Evolutionary conservation across 1,139 yeast species (phyloP), one percentile per base, ranked within the genome.

Genomic region (Zygotorulaspora mrakii): DNA sequence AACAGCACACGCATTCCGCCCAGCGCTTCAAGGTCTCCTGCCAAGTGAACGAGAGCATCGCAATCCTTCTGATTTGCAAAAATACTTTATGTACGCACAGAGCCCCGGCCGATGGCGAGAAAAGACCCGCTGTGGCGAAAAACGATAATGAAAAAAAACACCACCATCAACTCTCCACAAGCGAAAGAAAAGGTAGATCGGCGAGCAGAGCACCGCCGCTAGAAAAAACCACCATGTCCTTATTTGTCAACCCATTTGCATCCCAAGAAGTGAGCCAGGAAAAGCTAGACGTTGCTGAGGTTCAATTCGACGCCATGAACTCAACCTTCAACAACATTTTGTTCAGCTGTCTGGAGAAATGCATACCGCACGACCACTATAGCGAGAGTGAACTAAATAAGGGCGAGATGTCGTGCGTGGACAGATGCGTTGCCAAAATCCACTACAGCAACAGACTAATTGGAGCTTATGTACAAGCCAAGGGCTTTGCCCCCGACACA

Each of bases 301-400:
- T 83, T 35, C 96, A 88, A 61, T 81, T 76, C 54, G 79, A 75
- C 30, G 91, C 94, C 9, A 76, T 82, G 70, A 71, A 82, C 29
- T 64, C 74, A 9, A 77, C 94, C 1, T 83, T 82, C 64, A 76
- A 77, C 59, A 66, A 66, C 44, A 68, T 84, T 52, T 65, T 82
- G 31, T 56, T 65, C 17, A 70, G 72, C 13, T 85, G 95, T 62
- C 70, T 73, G 37, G 55, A 64, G 42, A 88, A 88, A 62, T 88
- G 97, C 62, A 72, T 88, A 32, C 80, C 81, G 6, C 72, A 65
- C 42, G 79, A 76, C 16, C 73, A 71, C 40, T 88, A 83, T 62
- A 89, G 87, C 13, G 96, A 88, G 56, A 73, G 76, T 11, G 96
- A 88, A 24, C 66, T 86, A 40, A 76, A 76, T 45, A 84, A 85